Conservation (phyloP, 2,329 filamentous ascomycete species). For the Alternaria panax region DNA sequence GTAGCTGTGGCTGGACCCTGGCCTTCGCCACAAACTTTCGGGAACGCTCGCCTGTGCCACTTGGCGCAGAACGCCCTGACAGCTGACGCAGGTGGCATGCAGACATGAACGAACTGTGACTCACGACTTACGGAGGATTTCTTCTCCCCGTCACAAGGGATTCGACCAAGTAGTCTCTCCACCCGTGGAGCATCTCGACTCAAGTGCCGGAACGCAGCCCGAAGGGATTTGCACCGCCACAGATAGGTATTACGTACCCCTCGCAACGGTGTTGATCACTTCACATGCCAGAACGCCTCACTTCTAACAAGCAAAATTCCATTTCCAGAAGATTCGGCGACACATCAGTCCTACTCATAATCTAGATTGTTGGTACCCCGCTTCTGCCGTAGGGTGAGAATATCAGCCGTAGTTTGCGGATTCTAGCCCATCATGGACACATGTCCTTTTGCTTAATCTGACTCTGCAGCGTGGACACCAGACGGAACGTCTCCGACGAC, state of each 20-base stretch:
- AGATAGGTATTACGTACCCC: conserved; percentile 6
- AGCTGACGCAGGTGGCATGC: conserved; percentile 6
- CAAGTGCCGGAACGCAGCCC: conserved; percentile 8
- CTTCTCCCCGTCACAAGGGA: neutral
- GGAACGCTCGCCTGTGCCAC: conserved; percentile 15
- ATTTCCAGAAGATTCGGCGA: conserved; percentile 4
- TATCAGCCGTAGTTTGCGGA: conserved; percentile 15
- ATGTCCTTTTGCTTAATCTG: conserved; percentile 1
- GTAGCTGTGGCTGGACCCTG: conserved; percentile 14
- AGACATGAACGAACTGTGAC: conserved; percentile 4
- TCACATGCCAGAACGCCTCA: conserved; percentile 10
- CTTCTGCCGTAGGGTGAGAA: conserved; percentile 2
- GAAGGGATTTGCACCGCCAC: conserved; percentile 12
- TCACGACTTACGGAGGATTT: conserved; percentile 1
- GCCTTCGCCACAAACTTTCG: conserved; percentile 19
- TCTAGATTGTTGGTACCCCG: conserved; percentile 13
- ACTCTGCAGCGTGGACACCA: conserved; percentile 2
- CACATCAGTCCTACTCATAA: neutral
- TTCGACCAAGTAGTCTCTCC: conserved; percentile 1
- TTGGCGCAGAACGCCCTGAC: conserved; percentile 5
- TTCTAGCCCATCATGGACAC: conserved; percentile 4
- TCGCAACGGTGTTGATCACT: conserved; percentile 2
- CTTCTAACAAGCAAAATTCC: neutral
- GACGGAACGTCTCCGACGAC: conserved; percentile 13
- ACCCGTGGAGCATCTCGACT: neutral